phyloP scores from a whole-genome alignment of 208 protist genomes.

The Leptomonas seymouri region DNA sequence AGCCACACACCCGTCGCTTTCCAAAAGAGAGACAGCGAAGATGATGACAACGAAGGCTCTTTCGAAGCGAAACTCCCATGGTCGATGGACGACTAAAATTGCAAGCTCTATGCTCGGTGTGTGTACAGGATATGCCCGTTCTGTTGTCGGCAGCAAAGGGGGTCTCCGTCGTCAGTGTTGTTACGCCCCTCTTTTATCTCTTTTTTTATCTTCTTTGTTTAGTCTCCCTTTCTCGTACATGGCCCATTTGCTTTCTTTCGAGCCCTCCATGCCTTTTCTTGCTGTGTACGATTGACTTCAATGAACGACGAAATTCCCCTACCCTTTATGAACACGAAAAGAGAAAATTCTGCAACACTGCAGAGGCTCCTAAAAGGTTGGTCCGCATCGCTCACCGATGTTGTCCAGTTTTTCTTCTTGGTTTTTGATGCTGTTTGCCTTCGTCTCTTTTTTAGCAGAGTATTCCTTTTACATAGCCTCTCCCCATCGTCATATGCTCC shows the following conservation, averaged over 20 bases:
- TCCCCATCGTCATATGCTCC: no score
- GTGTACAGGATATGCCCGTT: neutral
- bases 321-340: no score
- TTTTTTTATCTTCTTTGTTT: neutral
- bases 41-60: constrained; percentile 26
- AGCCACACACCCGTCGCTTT: neutral
- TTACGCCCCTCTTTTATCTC: neutral
- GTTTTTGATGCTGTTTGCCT: neutral
- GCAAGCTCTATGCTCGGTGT: neutral
- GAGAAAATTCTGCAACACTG: no score
- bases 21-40: neutral
- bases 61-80: constrained; percentile 65
- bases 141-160: no score
- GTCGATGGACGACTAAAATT: constrained; percentile 30
- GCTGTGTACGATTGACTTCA: no score
- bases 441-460: neutral
- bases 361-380: no score
- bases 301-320: no score
- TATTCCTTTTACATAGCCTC: no score
- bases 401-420: neutral
- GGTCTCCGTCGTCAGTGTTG: no score
- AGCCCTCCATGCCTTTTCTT: no score
- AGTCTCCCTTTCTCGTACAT: neutral
- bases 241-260: neutral
- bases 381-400: no score